Percentiles rank a stretch among this genome's conserved stretches.
phyloP scores from a whole-genome alignment of 306 rosid species.

The Castanopsis chinensis region DNA sequence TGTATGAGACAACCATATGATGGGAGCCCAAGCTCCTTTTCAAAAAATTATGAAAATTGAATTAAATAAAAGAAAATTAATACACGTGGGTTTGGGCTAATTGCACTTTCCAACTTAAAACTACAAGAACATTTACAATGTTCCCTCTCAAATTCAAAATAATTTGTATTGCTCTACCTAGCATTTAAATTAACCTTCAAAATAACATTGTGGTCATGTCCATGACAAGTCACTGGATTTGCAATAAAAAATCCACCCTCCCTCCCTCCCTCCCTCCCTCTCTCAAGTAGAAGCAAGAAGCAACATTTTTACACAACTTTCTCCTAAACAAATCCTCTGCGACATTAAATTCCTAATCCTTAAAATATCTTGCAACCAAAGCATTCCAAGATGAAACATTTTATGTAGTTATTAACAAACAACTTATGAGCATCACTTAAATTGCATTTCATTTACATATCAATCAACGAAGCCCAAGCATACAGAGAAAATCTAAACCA shows the following conservation, averaged over 20 bases:
- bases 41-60: not conserved
- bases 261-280: not conserved
- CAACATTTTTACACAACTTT: not conserved
- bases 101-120: not conserved
- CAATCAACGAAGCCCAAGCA: no score
- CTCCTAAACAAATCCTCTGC: not conserved
- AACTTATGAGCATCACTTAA: not conserved
- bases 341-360: not conserved
- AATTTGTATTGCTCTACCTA: not conserved
- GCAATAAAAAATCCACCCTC: not conserved
- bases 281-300: not conserved
- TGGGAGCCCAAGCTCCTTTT: not conserved
- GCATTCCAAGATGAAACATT: not conserved
- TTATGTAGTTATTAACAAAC: not conserved
- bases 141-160: not conserved
- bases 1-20: not conserved
- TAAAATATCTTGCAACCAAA: not conserved
- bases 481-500: not conserved
- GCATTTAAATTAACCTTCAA: not conserved
- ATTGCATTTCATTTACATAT: not conserved
- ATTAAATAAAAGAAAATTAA: not conserved
- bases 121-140: not conserved
- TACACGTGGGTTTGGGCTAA: not conserved
- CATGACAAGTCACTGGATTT: not conserved
- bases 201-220: not conserved